Evolutionary conservation across 2,329 filamentous ascomycete species (phyloP).

Genomic region (Ustilaginoidea virens): DNA sequence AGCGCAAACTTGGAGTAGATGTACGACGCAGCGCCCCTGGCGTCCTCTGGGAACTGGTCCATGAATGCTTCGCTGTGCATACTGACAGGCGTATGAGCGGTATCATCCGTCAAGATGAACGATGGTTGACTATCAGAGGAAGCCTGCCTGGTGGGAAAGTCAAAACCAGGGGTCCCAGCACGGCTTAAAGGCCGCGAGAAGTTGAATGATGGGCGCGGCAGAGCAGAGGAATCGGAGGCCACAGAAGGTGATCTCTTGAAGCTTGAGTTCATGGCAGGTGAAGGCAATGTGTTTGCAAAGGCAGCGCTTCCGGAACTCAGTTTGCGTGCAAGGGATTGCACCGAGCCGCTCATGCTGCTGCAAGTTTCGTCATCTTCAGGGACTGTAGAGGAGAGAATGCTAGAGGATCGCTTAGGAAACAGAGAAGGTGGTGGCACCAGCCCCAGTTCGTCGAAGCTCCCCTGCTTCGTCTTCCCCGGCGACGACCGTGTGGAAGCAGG

Average conservation of each 20-base stretch:
- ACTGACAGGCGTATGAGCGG: slow-evolving; percentile 53
- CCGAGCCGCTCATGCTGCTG: slow-evolving; percentile 33
- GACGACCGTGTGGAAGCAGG: slow-evolving; percentile 24
- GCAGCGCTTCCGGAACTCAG: slow-evolving; percentile 54
- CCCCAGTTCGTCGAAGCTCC: slow-evolving; percentile 33
- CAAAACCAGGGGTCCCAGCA: slow-evolving; percentile 42
- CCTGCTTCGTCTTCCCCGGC: slow-evolving; percentile 28
- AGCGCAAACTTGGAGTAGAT: slow-evolving; percentile 75
- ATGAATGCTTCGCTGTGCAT: slow-evolving; percentile 56
- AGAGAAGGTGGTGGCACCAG: slow-evolving; percentile 34
- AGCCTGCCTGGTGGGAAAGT: slow-evolving; percentile 44
- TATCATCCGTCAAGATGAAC: slow-evolving; percentile 47
- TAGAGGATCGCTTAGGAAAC: slow-evolving; percentile 38
- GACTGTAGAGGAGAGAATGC: slow-evolving; percentile 47
- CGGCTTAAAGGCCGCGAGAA: slow-evolving; percentile 84
- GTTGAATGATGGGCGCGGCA: slow-evolving; percentile 71
- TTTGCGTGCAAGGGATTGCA: slow-evolving; percentile 57
- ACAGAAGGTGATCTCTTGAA: slow-evolving; percentile 70
- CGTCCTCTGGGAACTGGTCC: slow-evolving; percentile 32
- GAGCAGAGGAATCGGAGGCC: slow-evolving; percentile 61
- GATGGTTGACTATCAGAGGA: slow-evolving; percentile 54
- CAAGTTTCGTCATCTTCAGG: slow-evolving; percentile 57
- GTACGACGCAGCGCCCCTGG: slow-evolving; percentile 51
- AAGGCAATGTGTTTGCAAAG: slow-evolving; percentile 27
- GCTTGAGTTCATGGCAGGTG: slow-evolving; percentile 41